Evolutionary conservation across 768 basidiomycete species (phyloP), one percentile per base, ranked within the genome.

Genomic region (Suillus occidentalis): DNA sequence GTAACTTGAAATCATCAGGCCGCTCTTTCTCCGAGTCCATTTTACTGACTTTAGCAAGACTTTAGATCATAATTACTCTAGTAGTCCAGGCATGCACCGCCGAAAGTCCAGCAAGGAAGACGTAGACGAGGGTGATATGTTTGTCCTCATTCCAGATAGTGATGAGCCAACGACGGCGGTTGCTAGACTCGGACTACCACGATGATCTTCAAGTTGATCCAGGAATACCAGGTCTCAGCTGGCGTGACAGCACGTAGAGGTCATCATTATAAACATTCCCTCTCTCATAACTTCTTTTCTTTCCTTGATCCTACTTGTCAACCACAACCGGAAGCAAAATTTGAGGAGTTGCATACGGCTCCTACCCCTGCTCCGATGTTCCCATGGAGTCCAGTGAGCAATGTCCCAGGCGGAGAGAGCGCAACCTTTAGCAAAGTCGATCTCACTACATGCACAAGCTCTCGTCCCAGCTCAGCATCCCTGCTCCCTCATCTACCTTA

Each of bases 231-330:
- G 68, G 72, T 71, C 6, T 16, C 56, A 65, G 47, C 67, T 42
- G 63, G 74, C 67, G 64, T 80, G 70, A 58, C 77, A 66, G 31
- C 70, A 66, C 68, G 70, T 72, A 73, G 90, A 47, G 93, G 92
- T 0, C 93, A 94, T 71, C 90, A 97, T 76, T 95, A 97, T 72
- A 94, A 95, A 76, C 95, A 97, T 75, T 97, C 94, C 0, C 76
- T 95, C 13, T 97, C 95, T 0, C 95, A 97, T 74, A 94, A 93
- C 71, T 95, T 97, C 77, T 97, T 97, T 78, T 95, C 94, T 0
- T 97, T 97, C 73, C 88, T 98, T 50, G 94, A 96, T 69, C 94
- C 94, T 22, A 9, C 62, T 31, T 39, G 12, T 43, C 47, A 2
- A 40, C 67, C 16, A 43, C 65, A 34, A 59, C 66, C n/a, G 34